Evolutionary conservation across 192 early-diverging fungal species (phyloP).

Genomic region (Coemansia sp.): DNA sequence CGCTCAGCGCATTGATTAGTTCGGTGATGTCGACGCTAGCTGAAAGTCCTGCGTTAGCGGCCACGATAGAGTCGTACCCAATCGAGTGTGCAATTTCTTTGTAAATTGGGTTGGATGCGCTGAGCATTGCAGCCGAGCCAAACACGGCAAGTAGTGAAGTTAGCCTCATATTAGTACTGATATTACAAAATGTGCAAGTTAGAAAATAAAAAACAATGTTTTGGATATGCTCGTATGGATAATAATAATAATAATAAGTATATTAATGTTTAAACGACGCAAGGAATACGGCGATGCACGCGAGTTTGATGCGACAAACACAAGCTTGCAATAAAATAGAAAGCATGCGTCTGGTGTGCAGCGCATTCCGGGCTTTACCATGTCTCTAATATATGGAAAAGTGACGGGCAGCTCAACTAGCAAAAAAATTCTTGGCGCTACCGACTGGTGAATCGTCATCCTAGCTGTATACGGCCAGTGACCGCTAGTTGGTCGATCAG

Average conservation of each 20-base stretch:
- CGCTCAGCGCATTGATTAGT: slow-evolving; percentile 10
- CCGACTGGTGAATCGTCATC: neutral
- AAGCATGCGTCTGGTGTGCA: neutral
- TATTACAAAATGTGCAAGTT: neutral
- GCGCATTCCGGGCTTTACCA: neutral
- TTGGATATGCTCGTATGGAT: neutral
- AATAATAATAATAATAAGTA: neutral
- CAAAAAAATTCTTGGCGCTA: neutral
- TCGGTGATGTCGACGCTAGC: slow-evolving; percentile 17
- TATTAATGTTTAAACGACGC: neutral
- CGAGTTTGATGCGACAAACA: neutral
- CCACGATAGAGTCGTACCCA: slow-evolving; percentile 24
- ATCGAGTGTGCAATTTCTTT: slow-evolving; percentile 38
- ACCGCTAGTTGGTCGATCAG: neutral
- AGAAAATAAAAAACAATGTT: neutral
- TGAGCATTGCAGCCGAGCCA: neutral
- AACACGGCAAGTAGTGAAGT: neutral
- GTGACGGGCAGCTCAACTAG: neutral
- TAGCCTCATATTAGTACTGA: neutral
- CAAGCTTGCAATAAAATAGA: neutral
- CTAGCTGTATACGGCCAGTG: neutral
- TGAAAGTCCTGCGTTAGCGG: slow-evolving; percentile 20
- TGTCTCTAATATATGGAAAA: neutral
- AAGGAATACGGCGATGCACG: neutral
- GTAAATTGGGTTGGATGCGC: slow-evolving; percentile 15